These are phyloP conservation scores for Naganishia liquefaciens DNA, from an alignment of 1,284 basidiomycete genomes.

Conservation along the genomic window DNA sequence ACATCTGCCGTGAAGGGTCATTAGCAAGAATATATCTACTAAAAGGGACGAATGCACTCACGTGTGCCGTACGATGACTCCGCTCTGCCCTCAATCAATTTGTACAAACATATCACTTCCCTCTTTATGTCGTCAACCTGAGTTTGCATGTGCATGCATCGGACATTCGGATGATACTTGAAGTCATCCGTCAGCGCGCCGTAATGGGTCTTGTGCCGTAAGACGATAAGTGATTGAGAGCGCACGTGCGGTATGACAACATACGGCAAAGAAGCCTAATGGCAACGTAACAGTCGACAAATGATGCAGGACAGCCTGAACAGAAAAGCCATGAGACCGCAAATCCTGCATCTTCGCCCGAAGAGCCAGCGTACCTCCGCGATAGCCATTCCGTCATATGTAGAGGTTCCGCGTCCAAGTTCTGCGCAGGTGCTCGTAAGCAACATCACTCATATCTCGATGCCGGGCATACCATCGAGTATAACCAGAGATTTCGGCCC, in stretches of 20 bases:
- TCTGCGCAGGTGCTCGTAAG: constrained; percentile 58
- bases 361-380: constrained; percentile 64
- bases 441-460: not conserved
- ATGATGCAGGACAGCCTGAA: constrained; percentile 83
- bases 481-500: constrained; percentile 90
- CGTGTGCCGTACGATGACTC: constrained; percentile 87
- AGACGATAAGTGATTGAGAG: constrained; percentile 20
- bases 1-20: constrained; percentile 59
- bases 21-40: constrained; percentile 34
- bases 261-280: constrained; percentile 60
- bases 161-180: constrained; percentile 88
- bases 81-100: constrained; percentile 83
- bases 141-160: constrained; percentile 92
- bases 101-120: constrained; percentile 88
- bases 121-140: constrained; percentile 84
- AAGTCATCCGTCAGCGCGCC: constrained; percentile 55
- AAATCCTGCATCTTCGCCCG: constrained; percentile 10
- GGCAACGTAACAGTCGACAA: constrained; percentile 86
- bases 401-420: constrained; percentile 66
- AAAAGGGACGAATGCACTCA: constrained; percentile 41
- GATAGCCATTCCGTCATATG: constrained; percentile 90
- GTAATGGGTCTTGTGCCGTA: constrained; percentile 51
- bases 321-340: not conserved
- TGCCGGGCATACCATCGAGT: constrained; percentile 70
- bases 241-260: constrained; percentile 22